A percentile compares a stretch with the other conserved stretches of the same genome.
phyloP scores from a whole-genome alignment of 2,329 filamentous ascomycete genomes.

The Stachybotrys chartarum region DNA sequence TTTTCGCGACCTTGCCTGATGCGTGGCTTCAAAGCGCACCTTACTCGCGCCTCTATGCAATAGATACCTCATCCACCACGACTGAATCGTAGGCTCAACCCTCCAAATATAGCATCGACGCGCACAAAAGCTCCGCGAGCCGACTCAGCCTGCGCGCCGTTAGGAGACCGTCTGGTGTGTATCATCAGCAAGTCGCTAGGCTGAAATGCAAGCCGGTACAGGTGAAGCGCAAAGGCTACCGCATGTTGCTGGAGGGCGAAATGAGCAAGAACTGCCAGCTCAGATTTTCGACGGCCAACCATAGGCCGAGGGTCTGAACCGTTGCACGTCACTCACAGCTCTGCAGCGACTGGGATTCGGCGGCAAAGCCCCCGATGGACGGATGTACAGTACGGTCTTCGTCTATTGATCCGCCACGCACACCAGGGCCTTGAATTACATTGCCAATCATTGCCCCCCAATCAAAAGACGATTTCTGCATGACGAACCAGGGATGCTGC shows the following conservation, averaged over 20 bases:
- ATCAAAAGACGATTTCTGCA: background rate
- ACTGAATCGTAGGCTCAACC: background rate
- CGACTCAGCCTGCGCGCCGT: background rate
- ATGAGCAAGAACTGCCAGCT: background rate
- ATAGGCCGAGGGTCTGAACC: background rate
- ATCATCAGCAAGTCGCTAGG: background rate
- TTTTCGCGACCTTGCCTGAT: background rate
- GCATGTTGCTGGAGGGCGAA: background rate
- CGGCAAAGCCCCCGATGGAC: background rate
- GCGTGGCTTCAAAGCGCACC: background rate
- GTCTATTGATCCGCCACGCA: background rate
- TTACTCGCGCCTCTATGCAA: background rate
- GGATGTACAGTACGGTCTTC: background rate
- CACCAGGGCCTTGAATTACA: background rate
- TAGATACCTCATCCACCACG: background rate
- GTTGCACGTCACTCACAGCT: background rate
- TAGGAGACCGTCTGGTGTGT: background rate
- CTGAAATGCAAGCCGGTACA: no score
- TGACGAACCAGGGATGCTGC: background rate
- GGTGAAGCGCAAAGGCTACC: no score
- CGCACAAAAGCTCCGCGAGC: background rate
- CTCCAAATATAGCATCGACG: background rate
- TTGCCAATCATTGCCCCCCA: background rate
- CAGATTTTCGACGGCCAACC: background rate
- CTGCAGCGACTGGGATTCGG: background rate